phyloP scores from a whole-genome alignment of 805 yeast genomes.

The Barnettozyma salicaria region DNA sequence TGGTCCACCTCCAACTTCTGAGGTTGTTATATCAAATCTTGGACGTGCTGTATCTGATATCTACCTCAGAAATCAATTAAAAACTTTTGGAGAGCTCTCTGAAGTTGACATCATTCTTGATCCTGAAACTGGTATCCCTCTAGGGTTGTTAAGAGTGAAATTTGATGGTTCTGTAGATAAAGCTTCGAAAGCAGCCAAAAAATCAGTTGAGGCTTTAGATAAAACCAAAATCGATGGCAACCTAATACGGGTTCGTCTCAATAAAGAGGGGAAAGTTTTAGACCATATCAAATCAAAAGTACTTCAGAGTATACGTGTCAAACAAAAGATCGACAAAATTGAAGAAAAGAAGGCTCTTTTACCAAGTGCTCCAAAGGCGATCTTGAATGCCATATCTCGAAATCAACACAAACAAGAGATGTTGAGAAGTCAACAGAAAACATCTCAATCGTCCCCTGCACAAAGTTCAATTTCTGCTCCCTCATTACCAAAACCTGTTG shows the following conservation, averaged over 20 bases:
- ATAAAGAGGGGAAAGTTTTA: constrained; percentile 34
- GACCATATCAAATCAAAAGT: constrained; percentile 24
- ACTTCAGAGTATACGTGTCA: constrained; percentile 5
- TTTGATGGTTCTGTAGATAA: constrained; percentile 48
- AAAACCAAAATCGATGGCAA: constrained; percentile 46
- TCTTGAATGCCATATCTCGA: constrained; percentile 16
- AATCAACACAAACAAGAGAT: constrained; percentile 1
- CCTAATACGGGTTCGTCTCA: constrained; percentile 43
- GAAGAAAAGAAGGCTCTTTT: constrained; percentile 20
- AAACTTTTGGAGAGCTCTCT: constrained; percentile 56
- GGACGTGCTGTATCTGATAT: constrained; percentile 46
- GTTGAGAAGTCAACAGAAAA: not conserved
- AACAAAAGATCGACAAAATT: constrained; percentile 19
- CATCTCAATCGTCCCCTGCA: constrained; percentile 2
- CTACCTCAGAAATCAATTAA: constrained; percentile 46
- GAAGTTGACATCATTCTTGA: constrained; percentile 58
- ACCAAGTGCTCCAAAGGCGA: constrained; percentile 26
- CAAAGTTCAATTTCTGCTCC: not conserved
- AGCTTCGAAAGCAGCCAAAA: constrained; percentile 42
- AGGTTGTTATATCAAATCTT: constrained; percentile 63
- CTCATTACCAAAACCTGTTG: constrained; percentile 1
- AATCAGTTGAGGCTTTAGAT: constrained; percentile 38
- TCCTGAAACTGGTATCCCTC: constrained; percentile 69
- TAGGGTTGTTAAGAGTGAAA: constrained; percentile 62
- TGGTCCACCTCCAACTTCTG: constrained; percentile 68